Evolutionary conservation across 148 eudicot species (phyloP).

Genomic region (Suaeda aralocaspica): DNA sequence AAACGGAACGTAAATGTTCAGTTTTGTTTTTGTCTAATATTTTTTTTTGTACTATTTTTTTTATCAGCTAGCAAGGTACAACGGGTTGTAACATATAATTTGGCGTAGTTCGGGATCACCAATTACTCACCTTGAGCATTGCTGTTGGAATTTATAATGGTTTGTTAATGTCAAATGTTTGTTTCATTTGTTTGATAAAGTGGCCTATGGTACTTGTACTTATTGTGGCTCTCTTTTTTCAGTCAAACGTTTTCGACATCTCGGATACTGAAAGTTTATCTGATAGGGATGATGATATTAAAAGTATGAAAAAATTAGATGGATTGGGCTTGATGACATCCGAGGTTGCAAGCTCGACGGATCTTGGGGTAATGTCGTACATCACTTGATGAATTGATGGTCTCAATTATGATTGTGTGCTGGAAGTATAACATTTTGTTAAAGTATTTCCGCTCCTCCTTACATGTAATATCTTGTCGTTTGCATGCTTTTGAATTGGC

Average conservation of each 20-base stretch:
- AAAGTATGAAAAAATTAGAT: slow-evolving; percentile 39
- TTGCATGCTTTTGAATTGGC: too few relatives aligned
- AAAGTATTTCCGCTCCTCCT: too few relatives aligned
- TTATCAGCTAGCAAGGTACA: too few relatives aligned
- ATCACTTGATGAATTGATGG: too few relatives aligned
- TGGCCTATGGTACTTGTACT: background rate
- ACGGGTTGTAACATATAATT: too few relatives aligned
- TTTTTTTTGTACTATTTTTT: background rate
- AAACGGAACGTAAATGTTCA: background rate
- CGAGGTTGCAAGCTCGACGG: slow-evolving; percentile 29
- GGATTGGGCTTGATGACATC: slow-evolving; percentile 30
- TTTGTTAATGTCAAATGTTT: background rate
- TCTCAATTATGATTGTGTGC: too few relatives aligned
- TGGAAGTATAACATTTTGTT: too few relatives aligned
- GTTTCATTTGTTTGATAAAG: background rate
- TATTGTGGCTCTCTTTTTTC: background rate
- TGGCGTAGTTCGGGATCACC: slow-evolving; percentile 4
- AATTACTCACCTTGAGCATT: slow-evolving; percentile 1
- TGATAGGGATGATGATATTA: slow-evolving; percentile 22
- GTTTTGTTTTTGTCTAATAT: background rate
- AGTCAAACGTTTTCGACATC: slow-evolving; percentile 24
- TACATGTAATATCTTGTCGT: too few relatives aligned
- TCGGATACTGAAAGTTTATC: slow-evolving; percentile 35
- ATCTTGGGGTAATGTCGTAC: slow-evolving; percentile 41
- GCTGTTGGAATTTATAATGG: slow-evolving; percentile 17